Base-by-base conservation (phyloP, 768 basidiomycete genomes). In the Gyrodon lividus region DNA sequence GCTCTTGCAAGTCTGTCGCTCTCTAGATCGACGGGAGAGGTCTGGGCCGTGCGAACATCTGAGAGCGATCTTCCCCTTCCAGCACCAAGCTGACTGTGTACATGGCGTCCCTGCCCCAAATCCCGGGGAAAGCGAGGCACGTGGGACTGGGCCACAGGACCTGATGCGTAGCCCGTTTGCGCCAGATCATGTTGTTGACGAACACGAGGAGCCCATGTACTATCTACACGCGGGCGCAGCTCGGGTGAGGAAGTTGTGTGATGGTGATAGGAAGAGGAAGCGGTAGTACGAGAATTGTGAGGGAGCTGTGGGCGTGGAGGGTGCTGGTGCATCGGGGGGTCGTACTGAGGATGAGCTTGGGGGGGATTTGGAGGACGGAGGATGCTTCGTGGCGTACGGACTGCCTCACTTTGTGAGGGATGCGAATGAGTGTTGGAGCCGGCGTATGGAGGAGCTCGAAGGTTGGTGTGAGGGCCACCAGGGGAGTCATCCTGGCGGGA, bases 1-100 rank as follows among this genome's bases (percentile, higher is more conserved):
- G 68, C 68, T 42, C 66, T 57, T 6, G 61, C 68, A 13, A 68
- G 41, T 50, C 65, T 58, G 33, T 68, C 66, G 4, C 55, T 52
- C 34, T 67, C 66, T 46, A 68, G 57, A 44, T 70, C 66, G 48
- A 59, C 59, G 23, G 60, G 58, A 8, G 65, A 58, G 20, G 62
- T 57, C 17, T 55, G 50, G 9, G 40, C 37, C 41, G 60, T 31
- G 44, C 62, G 63, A 40, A 56, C 47, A 28, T 63, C 60, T 9
- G 63, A 58, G 17, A 66, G 44, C 16, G 67, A 60, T 17, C 59
- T 56, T 10, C 59, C 65, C 13, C 58, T 52, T 14, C 55, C 45
- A 48, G 52, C 57, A 24, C 52, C 53, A 1, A 52, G 20, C 17
- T 62, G 50, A 4, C 46, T 37, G 28, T 26, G 43, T 30, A 56